Base-by-base conservation (phyloP, 23 red algal species). In the Gracilaria caudata region DNA sequence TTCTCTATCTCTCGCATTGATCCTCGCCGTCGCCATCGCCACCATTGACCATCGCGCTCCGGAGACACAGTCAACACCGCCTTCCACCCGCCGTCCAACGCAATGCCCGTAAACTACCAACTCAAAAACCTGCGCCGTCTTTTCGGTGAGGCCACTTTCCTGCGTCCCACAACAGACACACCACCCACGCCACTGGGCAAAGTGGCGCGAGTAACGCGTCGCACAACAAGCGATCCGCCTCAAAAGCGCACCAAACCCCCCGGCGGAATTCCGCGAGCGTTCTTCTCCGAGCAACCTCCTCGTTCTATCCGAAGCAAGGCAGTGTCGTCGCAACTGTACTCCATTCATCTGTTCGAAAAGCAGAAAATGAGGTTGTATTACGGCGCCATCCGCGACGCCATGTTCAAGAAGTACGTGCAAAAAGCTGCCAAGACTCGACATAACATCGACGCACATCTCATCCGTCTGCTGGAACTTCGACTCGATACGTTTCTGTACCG, bases 331-430 rank as follows among this genome's bases (percentile, higher is more conserved):
- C 80, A 85, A 32, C 81, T 93, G n/a, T 78, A 46, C 81, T 77
- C 46, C 41, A 61, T 80, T 17, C 72, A 85, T 51, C 75, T 93
- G 14, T 64, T 51, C 54, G 90, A 93, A 33, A 93, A 93, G 58
- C 90, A 93, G 23, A 93, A 93, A 51, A 85, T 93, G 81, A 61
- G 73, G n/a, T 47, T 93, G 47, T 93, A 93, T 72, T 93, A 93
- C 46, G 90, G 90, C 36, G 60, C 73, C 7, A 77, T 93, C 23
- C 81, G 90, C 55, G 90, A 93, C 78, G 68, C 65, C 38, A 38
- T 54, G 40, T 86, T 93, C 75, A 72, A 78, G 14, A 65, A 81
- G 55, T 85, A 85, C 57, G 90, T 93, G 14, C 35, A 81, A 4
- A 30, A 79, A 33, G 90, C 90, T 4, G 71, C 54, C 6, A 37